Evolutionary conservation across 2,329 filamentous ascomycete genomes (phyloP).

Genomic region (Harringtonia lauricola): DNA sequence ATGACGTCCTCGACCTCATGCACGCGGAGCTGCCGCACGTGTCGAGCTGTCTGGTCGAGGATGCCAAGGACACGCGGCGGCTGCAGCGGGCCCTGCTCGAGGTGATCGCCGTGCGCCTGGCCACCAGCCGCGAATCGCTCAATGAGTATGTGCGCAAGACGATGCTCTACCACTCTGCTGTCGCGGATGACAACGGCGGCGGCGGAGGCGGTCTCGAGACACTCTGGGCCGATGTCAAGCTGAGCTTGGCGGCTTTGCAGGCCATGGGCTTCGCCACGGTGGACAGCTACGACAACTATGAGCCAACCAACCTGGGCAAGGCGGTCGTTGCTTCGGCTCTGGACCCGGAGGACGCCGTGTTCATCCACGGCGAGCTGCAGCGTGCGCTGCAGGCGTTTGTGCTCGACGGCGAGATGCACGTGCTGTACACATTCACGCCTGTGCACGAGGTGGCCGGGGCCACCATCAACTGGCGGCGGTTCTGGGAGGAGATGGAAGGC

Average conservation of each 20-base stretch:
- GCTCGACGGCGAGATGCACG: constrained; percentile 72
- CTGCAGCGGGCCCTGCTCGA: constrained; percentile 63
- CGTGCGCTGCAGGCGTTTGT: constrained; percentile 62
- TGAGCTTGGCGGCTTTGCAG: constrained; percentile 32
- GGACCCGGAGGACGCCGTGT: constrained; percentile 64
- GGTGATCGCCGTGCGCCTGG: constrained; percentile 56
- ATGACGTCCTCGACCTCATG: constrained; percentile 59
- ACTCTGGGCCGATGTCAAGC: constrained; percentile 34
- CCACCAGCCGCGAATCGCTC: constrained; percentile 52
- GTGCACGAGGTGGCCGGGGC: constrained; percentile 40
- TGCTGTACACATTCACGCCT: constrained; percentile 68
- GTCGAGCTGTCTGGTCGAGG: constrained; percentile 49
- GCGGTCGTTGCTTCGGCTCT: constrained; percentile 64
- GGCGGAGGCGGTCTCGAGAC: constrained; percentile 22
- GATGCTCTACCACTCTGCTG: constrained; percentile 47
- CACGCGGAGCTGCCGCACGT: constrained; percentile 61
- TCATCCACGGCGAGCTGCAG: constrained; percentile 58
- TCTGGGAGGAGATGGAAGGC: constrained; percentile 57
- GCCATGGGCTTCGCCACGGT: constrained; percentile 33
- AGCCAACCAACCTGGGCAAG: constrained; percentile 53
- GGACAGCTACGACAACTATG: constrained; percentile 39
- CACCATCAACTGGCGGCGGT: constrained; percentile 59
- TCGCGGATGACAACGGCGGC: constrained; percentile 9
- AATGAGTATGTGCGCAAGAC: constrained; percentile 60
- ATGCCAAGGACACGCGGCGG: constrained; percentile 47